Evolutionary conservation across 768 basidiomycete species (phyloP).

Genomic region (Termitomyces sp.): DNA sequence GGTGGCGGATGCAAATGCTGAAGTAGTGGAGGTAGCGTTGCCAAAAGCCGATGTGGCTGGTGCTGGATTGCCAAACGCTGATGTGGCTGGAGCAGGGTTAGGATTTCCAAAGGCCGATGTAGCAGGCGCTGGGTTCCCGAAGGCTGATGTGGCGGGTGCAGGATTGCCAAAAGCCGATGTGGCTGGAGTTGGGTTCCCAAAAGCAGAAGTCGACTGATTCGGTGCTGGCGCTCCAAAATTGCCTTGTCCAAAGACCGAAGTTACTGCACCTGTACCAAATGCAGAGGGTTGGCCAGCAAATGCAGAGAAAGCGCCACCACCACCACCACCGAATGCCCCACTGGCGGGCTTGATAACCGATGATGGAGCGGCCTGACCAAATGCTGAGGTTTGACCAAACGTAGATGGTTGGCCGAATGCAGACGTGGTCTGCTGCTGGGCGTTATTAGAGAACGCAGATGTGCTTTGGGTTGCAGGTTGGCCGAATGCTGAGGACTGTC

Average conservation of each 20-base stretch:
- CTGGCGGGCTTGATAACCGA: conserved; percentile 46
- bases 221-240: conserved; percentile 21
- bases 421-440: conserved; percentile 26
- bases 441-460: conserved; percentile 25
- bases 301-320: conserved; percentile 40
- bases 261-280: conserved; percentile 31
- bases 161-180: conserved; percentile 4
- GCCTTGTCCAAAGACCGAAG: conserved; percentile 29
- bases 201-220: conserved; percentile 16
- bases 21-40: conserved; percentile 1
- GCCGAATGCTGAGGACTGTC: conserved; percentile 9
- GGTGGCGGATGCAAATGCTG: conserved; percentile 7
- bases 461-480: conserved; percentile 22
- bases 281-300: conserved; percentile 46
- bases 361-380: conserved; percentile 26
- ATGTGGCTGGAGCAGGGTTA: conserved; percentile 1
- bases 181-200: conserved; percentile 16
- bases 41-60: conserved; percentile 19
- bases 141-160: not conserved
- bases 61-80: conserved; percentile 5
- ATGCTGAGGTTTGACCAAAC: conserved; percentile 31
- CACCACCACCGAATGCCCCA: conserved; percentile 46
- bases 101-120: conserved; percentile 20
- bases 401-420: conserved; percentile 35
- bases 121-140: not conserved